phyloP scores from a whole-genome alignment of 2,329 filamentous ascomycete genomes.

The Alternaria postmessia region DNA sequence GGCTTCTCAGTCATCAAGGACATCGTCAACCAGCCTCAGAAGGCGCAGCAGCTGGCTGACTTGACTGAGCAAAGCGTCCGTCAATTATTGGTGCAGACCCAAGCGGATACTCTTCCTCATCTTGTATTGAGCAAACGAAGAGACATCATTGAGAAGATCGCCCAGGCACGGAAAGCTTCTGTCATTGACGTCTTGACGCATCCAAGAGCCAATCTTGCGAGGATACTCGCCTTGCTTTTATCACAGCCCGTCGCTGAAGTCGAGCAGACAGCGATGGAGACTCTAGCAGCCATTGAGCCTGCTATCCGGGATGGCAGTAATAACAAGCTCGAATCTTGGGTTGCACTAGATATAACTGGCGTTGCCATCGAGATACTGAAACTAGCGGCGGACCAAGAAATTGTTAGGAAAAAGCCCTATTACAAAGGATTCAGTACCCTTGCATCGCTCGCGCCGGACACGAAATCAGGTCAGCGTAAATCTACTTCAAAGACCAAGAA shows the following conservation, averaged over 20 bases:
- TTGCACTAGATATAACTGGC: slow-evolving; percentile 77
- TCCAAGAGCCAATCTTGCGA: slow-evolving; percentile 63
- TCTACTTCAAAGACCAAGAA: slow-evolving; percentile 62
- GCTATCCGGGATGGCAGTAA: slow-evolving; percentile 69
- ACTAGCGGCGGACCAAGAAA: slow-evolving; percentile 73
- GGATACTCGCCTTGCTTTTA: slow-evolving; percentile 66
- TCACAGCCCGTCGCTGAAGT: slow-evolving; percentile 69
- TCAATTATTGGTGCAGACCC: slow-evolving; percentile 77
- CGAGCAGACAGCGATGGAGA: slow-evolving; percentile 72
- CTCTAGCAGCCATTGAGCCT: slow-evolving; percentile 72
- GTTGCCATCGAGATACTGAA: slow-evolving; percentile 85
- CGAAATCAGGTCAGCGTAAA: slow-evolving; percentile 56
- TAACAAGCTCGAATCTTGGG: slow-evolving; percentile 70
- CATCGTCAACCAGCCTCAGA: slow-evolving; percentile 79
- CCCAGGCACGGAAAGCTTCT: slow-evolving; percentile 67
- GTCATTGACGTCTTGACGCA: slow-evolving; percentile 69
- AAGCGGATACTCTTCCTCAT: slow-evolving; percentile 84
- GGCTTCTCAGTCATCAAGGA: slow-evolving; percentile 85
- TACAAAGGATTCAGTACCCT: slow-evolving; percentile 61
- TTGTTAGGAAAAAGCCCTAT: slow-evolving; percentile 58
- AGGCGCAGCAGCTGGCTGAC: slow-evolving; percentile 80
- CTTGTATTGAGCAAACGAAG: slow-evolving; percentile 80
- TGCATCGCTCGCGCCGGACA: slow-evolving; percentile 55
- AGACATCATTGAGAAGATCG: slow-evolving; percentile 82
- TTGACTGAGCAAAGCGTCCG: slow-evolving; percentile 78